phyloP scores from a whole-genome alignment of 306 rosid genomes.

The Crataegus laevigata region DNA sequence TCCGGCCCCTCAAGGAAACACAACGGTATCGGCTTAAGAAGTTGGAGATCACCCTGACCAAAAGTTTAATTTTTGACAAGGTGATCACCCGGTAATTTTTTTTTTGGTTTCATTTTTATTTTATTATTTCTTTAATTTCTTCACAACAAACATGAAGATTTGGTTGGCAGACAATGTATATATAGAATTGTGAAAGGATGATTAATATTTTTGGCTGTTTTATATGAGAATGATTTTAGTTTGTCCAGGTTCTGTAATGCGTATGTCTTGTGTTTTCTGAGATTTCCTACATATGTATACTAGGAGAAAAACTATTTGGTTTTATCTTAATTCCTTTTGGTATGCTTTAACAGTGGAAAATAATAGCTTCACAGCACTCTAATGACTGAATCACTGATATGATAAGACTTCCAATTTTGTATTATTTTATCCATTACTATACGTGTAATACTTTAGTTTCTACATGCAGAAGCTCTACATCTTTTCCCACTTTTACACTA shows the following conservation, averaged over 20 bases:
- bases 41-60: conserved; percentile 51
- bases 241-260: conserved; percentile 1
- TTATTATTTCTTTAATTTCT: conserved; percentile 2
- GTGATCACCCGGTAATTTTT: conserved; percentile 24
- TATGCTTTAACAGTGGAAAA: conserved; percentile 41
- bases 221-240: conserved; percentile 21
- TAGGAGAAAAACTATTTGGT: conserved; percentile 17
- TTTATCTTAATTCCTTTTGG: conserved; percentile 7
- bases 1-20: conserved; percentile 97
- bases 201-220: conserved; percentile 32
- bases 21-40: conserved; percentile 66
- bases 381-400: conserved; percentile 6
- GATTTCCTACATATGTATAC: background rate
- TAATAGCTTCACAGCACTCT: conserved; percentile 29
- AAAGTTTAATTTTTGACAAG: conserved; percentile 15
- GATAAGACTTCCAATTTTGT: background rate
- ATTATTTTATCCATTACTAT: background rate
- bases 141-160: conserved; percentile 25
- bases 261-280: conserved; percentile 12
- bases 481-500: background rate
- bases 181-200: conserved; percentile 26
- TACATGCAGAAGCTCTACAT: background rate
- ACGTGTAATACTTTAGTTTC: background rate
- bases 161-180: conserved; percentile 28
- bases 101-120: background rate